Conservation (phyloP, 1,284 basidiomycete species). For the Trichosporon inkin region DNA sequence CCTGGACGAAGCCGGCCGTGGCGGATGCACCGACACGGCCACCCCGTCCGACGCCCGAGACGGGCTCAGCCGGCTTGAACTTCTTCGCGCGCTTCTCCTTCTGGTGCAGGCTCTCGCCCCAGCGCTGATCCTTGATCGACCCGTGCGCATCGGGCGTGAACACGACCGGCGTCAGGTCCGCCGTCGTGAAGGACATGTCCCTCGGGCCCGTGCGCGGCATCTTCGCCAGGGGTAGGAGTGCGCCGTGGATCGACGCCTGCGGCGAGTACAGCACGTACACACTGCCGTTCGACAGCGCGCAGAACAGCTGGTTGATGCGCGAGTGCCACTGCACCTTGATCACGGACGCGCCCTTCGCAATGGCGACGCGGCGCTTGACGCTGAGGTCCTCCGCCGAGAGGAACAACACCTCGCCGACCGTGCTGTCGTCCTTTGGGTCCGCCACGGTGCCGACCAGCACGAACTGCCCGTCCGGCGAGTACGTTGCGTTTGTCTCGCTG, state of each 20-base stretch:
- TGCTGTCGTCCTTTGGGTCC: conserved; percentile 58
- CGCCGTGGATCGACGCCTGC: conserved; percentile 78
- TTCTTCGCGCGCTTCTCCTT: conserved; percentile 85
- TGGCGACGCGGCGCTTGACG: conserved; percentile 57
- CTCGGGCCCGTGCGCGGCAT: conserved; percentile 62
- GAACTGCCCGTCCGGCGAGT: conserved; percentile 84
- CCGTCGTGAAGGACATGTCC: conserved; percentile 76
- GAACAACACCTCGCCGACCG: conserved; percentile 65
- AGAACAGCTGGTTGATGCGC: conserved; percentile 94
- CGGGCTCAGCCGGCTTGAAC: conserved; percentile 81
- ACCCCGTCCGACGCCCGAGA: conserved; percentile 84
- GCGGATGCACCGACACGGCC: conserved; percentile 92
- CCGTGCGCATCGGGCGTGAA: conserved; percentile 71
- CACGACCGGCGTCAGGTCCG: conserved; percentile 68
- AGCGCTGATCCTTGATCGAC: conserved; percentile 84
- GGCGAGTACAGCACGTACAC: conserved; percentile 89
- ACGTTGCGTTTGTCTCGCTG: conserved; percentile 84
- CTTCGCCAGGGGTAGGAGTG: conserved; percentile 70
- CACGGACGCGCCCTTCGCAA: conserved; percentile 67
- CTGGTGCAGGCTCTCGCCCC: conserved; percentile 78
- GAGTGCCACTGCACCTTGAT: conserved; percentile 89
- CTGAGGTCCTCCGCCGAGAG: conserved; percentile 65
- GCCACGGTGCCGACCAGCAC: conserved; percentile 70
- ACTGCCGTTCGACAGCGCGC: conserved; percentile 78
- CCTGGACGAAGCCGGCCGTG: conserved; percentile 90